Evolutionary conservation across 148 eudicot genomes (phyloP), one percentile per base, ranked within the genome.

Genomic region (Bassia scoparia): DNA sequence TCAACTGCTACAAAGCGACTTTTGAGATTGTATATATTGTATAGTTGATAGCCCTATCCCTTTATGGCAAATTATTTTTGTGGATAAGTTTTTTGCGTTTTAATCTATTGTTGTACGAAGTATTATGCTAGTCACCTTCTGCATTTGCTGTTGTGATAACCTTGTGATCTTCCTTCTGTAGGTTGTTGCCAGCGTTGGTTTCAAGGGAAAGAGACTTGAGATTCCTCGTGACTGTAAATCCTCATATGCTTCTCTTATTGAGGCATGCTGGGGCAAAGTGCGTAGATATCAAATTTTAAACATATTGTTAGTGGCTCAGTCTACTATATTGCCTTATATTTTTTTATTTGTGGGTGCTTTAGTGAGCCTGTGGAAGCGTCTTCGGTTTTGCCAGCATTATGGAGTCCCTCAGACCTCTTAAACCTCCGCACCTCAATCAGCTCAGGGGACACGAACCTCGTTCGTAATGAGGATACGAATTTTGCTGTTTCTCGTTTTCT

Each of bases 141-240:
- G 66, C 43, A 16, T n/a, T 1, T 15, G n/a, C 37, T 63, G 2
- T 63, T 7, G 11, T 30, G 44, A 55, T 34, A 27, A 43, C 23
- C 34, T 56, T 74, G 64, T 70, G 66, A 23, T 66, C 12, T 77
- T 43, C 63, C 58, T 69, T 59, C 54, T 71, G 35, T 60, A 94
- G 98, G 98, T 94, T 79, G 91, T 91, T 67, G 97, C 96, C 52
- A 96, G 97, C 29, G 97, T 94, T 61, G 98, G 89, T 63, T 89
- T 94, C 72, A 91, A 85, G 84, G 74, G 85, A 44, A 88, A 81
- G 81, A 85, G 96, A 86, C 96, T 91, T 53, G 98, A 91, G 75
- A 89, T 94, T 83, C 96, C 98, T 5, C 86, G 77, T 49, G 85
- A 84, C n/a, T 69, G 75, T 91, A 63, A 91, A 91, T 78, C 96